Evolutionary conservation across 2,329 filamentous ascomycete genomes (phyloP).

Genomic region (Neofusicoccum ribis): DNA sequence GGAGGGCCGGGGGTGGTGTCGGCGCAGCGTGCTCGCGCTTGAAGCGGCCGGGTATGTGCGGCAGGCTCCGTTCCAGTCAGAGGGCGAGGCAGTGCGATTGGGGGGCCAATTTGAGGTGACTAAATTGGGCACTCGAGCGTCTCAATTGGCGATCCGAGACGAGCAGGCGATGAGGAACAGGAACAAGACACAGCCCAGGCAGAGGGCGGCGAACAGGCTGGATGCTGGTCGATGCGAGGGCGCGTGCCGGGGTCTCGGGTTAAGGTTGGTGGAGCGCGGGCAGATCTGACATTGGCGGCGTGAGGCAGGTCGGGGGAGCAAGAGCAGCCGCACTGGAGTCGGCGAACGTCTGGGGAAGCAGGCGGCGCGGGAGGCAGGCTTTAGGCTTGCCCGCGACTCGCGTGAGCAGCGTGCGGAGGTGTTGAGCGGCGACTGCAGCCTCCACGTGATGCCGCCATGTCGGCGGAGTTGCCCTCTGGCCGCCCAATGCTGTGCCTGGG

Average conservation of each 20-base stretch:
- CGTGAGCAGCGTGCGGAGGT: constrained; percentile 12
- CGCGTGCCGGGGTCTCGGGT: neutral
- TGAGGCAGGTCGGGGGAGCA: neutral
- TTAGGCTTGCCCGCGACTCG: neutral
- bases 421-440: constrained; percentile 5
- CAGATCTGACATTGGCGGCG: neutral
- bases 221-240: constrained; percentile 11
- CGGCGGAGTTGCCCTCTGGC: constrained; percentile 3
- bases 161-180: too few relatives aligned
- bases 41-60: neutral
- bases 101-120: too few relatives aligned
- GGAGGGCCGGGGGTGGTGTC: neutral
- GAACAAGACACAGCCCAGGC: too few relatives aligned
- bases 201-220: neutral
- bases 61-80: too few relatives aligned
- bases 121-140: too few relatives aligned
- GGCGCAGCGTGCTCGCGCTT: neutral
- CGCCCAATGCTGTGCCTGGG: too few relatives aligned
- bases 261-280: neutral
- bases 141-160: too few relatives aligned
- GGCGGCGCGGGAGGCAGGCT: neutral
- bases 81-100: too few relatives aligned
- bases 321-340: neutral
- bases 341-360: neutral
- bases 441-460: neutral